Evolutionary conservation across 768 basidiomycete genomes (phyloP).

Genomic region (Trametes sanguinea): DNA sequence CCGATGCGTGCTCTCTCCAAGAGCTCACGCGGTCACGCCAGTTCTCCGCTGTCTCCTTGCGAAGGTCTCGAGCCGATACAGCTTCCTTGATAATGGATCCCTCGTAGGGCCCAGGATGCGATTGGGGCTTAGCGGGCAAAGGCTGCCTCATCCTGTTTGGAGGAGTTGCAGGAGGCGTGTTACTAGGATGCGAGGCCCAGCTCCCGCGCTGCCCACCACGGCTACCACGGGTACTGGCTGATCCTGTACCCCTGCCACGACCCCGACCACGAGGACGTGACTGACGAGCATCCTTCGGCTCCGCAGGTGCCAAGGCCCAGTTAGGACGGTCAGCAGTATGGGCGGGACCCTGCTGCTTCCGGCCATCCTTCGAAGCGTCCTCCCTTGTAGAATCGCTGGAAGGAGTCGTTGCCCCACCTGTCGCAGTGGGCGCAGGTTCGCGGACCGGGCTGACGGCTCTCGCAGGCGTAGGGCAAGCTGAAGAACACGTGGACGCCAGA

Average conservation of each 20-base stretch:
- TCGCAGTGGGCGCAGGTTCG: neutral
- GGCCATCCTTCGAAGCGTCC: neutral
- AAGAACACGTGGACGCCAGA: neutral
- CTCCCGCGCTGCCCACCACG: neutral
- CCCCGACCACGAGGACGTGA: neutral
- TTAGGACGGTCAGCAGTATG: conserved; percentile 18
- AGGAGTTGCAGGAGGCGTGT: neutral
- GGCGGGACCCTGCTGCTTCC: neutral
- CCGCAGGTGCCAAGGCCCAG: conserved; percentile 16
- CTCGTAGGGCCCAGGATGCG: neutral
- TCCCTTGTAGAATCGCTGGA: neutral
- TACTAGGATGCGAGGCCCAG: neutral
- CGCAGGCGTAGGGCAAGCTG: neutral
- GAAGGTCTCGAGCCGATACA: neutral
- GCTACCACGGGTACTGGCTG: neutral
- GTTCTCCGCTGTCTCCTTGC: conserved; percentile 5
- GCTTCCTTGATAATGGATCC: neutral
- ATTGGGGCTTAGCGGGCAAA: neutral
- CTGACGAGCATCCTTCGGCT: neutral
- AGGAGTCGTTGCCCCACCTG: neutral
- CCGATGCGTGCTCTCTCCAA: conserved; percentile 11
- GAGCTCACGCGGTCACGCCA: conserved; percentile 14
- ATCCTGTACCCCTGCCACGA: neutral
- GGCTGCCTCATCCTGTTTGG: neutral
- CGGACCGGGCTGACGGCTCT: conserved; percentile 1